Evolutionary conservation across 768 basidiomycete species (phyloP), one percentile per base, ranked within the genome.

Genomic region (Leccinellum luteum): DNA sequence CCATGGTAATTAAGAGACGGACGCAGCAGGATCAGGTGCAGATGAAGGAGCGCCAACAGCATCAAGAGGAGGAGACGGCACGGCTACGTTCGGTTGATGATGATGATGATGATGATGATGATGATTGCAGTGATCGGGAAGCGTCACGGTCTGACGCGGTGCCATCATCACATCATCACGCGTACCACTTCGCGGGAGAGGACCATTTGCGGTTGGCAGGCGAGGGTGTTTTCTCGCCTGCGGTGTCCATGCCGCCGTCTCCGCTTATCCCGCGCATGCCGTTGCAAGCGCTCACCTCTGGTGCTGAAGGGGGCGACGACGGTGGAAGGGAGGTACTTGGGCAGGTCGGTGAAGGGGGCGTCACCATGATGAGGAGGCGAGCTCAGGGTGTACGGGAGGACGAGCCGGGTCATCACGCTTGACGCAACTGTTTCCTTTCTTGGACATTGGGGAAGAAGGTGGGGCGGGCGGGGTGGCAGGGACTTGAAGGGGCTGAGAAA

Each of bases 221-320:
- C 13, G 89, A 85, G 28, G 87, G 83, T 32, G 79, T 86, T 32
- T 86, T 91, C 65, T 90, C 89, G 7, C 90, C 90, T 51, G 84
- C 82, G 43, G 78, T 78, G 19, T 89, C 87, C 28, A 74, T 76
- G 61, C 84, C 90, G 6, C 75, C 86, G 28, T 90, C 89, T 38
- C 89, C 89, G 1, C 79, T 79, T 15, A 69, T 81, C 13, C 79
- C 74, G 49, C 78, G 81, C 8, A 70, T 69, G 55, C 48, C 66
- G 31, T 55, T 72, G 64, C 63, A 35, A 28, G 61, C 51, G 59
- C 30, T 60, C 1, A 6, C 15, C 12, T 51, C n/a, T 43, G 19
- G 9, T 43, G 12, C 41, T 21, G 41, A 43, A 57, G 53, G 15
- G 47, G 12, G 12, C 19, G 19, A 43, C 31, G 61, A 67, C 25